phyloP scores from a whole-genome alignment of 192 early-diverging fungal species.

The Umbelopsis sp. region DNA sequence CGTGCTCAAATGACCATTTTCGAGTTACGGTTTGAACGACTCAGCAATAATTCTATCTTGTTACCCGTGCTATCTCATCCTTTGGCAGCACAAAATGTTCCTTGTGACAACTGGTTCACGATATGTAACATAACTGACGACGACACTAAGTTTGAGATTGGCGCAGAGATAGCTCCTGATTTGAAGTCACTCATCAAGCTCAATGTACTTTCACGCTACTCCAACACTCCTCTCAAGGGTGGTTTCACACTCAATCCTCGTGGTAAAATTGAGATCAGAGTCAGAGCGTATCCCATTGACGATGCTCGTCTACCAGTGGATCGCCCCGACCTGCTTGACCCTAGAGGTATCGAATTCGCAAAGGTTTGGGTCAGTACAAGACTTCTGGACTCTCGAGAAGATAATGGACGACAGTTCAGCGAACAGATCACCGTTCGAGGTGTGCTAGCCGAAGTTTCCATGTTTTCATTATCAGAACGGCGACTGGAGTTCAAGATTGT shows the following conservation, averaged over 20 bases:
- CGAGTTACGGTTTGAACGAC: slow-evolving; percentile 74
- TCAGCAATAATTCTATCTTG: slow-evolving; percentile 60
- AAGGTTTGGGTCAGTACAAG: slow-evolving; percentile 68
- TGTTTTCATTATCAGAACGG: slow-evolving; percentile 68
- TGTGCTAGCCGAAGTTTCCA: slow-evolving; percentile 64
- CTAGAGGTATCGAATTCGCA: slow-evolving; percentile 67
- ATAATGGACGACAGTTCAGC: slow-evolving; percentile 39
- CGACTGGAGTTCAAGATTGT: slow-evolving; percentile 68
- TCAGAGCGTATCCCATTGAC: slow-evolving; percentile 68
- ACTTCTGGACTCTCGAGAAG: slow-evolving; percentile 39
- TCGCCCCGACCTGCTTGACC: slow-evolving; percentile 57
- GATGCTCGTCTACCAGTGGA: slow-evolving; percentile 55
- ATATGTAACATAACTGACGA: slow-evolving; percentile 74
- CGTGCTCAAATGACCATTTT: slow-evolving; percentile 64
- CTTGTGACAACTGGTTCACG: slow-evolving; percentile 83
- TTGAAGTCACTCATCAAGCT: slow-evolving; percentile 62
- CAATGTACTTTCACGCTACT: slow-evolving; percentile 78
- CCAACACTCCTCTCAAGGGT: slow-evolving; percentile 77
- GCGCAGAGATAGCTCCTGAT: slow-evolving; percentile 60
- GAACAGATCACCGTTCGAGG: slow-evolving; percentile 72
- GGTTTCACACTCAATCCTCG: slow-evolving; percentile 64
- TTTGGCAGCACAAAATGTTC: slow-evolving; percentile 48
- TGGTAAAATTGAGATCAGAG: slow-evolving; percentile 69
- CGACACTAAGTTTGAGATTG: slow-evolving; percentile 82
- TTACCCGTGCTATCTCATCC: slow-evolving; percentile 77